Evolutionary conservation across 768 basidiomycete genomes (phyloP).

Genomic region (Suillus placidus): DNA sequence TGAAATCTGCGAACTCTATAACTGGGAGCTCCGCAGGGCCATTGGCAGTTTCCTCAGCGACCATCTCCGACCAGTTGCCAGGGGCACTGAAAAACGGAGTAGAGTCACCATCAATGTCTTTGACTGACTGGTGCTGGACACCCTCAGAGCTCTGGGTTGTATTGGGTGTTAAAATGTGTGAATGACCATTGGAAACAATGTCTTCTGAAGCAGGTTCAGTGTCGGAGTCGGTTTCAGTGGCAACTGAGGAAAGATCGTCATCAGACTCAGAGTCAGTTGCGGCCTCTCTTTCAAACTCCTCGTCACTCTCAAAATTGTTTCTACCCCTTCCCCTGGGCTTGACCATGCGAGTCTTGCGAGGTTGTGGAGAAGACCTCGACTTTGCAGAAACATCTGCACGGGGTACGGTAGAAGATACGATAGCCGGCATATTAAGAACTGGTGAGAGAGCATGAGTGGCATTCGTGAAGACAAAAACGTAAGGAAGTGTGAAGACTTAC

Average conservation of each 20-base stretch:
- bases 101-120: conserved; percentile 33
- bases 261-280: conserved; percentile 72
- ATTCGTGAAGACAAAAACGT: conserved; percentile 21
- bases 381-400: conserved; percentile 31
- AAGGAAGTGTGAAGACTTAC: conserved; percentile 33
- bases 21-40: conserved; percentile 73
- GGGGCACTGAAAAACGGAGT: conserved; percentile 57
- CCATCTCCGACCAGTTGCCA: conserved; percentile 83
- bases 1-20: conserved; percentile 74
- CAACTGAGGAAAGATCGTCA: conserved; percentile 59
- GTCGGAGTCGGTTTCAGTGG: conserved; percentile 69
- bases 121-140: conserved; percentile 30
- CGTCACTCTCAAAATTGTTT: conserved; percentile 68
- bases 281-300: conserved; percentile 73
- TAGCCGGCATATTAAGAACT: conserved; percentile 49
- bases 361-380: conserved; percentile 35
- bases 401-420: conserved; percentile 37
- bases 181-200: conserved; percentile 49
- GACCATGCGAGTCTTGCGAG: conserved; percentile 44
- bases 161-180: conserved; percentile 64
- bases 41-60: conserved; percentile 68
- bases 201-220: conserved; percentile 72
- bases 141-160: conserved; percentile 64
- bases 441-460: conserved; percentile 6
- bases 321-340: conserved; percentile 67